Conservation (phyloP, 2,329 filamentous ascomycete genomes). For the Fusarium albidum region DNA sequence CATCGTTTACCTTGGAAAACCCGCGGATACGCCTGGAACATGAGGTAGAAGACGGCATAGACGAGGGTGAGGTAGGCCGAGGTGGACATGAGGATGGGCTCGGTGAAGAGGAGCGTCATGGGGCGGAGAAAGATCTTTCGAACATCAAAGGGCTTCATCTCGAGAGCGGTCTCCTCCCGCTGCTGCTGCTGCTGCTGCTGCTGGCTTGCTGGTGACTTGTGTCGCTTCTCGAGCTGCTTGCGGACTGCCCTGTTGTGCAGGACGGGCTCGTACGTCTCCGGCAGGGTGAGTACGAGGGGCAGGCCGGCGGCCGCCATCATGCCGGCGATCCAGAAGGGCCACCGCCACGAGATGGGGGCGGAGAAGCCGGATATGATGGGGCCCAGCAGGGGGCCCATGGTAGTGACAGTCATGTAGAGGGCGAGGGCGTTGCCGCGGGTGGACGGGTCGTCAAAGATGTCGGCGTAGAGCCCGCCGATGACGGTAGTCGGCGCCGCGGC, state of each 20-base stretch:
- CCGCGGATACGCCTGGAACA: slow-evolving; percentile 61
- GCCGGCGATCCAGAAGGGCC: slow-evolving; percentile 51
- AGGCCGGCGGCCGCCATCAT: slow-evolving; percentile 41
- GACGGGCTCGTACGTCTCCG: slow-evolving; percentile 59
- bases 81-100: slow-evolving; percentile 59
- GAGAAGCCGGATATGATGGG: slow-evolving; percentile 62
- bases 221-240: slow-evolving; percentile 55
- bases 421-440: slow-evolving; percentile 44
- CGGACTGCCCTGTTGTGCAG: slow-evolving; percentile 59
- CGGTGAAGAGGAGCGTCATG: slow-evolving; percentile 55
- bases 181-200: no score
- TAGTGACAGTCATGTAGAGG: slow-evolving; percentile 47
- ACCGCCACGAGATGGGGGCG: slow-evolving; percentile 52
- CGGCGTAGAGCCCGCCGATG: slow-evolving; percentile 45
- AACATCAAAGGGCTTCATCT: slow-evolving; percentile 47
- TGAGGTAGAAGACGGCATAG: slow-evolving; percentile 61
- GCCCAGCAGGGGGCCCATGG: slow-evolving; percentile 51
- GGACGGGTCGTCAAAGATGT: slow-evolving; percentile 44
- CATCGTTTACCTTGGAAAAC: slow-evolving; percentile 49
- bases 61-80: slow-evolving; percentile 59
- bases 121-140: slow-evolving; percentile 60
- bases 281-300: slow-evolving; percentile 48
- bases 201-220: no score
- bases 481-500: slow-evolving; percentile 47
- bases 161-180: no score